These are phyloP conservation scores for Salix suchowensis DNA, from an alignment of 345 rosid species.

Conservation along the genomic window DNA sequence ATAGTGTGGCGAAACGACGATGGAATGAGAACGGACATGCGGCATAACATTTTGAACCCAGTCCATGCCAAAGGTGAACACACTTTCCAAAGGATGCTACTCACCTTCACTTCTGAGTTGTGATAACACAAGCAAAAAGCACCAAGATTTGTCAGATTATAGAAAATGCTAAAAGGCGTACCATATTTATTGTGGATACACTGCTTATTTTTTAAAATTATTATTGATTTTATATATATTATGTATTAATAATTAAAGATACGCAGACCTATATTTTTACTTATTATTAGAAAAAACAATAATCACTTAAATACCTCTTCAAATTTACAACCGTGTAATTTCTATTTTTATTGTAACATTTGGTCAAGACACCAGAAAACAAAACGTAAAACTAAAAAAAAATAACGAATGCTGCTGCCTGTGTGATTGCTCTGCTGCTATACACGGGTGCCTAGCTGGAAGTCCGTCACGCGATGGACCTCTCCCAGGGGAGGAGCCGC, in stretches of 20 bases:
- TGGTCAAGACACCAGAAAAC: too few species aligned
- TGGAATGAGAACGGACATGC: not conserved
- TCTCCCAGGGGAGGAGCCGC: conserved; percentile 81
- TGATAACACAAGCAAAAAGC: not conserved
- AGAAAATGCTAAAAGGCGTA: too few species aligned
- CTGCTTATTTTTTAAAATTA: too few species aligned
- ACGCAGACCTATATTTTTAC: too few species aligned
- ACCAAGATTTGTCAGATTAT: not conserved
- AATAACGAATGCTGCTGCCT: conserved; percentile 15
- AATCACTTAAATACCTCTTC: conserved; percentile 21
- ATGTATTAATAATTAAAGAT: too few species aligned
- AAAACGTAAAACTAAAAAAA: conserved; percentile 17
- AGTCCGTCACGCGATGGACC: conserved; percentile 25
- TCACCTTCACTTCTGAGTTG: not conserved
- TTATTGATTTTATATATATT: too few species aligned
- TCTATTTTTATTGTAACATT: not conserved
- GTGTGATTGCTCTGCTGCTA: conserved; percentile 18
- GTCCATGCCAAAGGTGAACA: too few species aligned
- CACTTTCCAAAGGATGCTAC: not conserved
- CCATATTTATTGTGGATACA: too few species aligned
- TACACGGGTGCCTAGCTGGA: conserved; percentile 14
- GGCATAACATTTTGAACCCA: not conserved
- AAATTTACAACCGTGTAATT: conserved; percentile 35
- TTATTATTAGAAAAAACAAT: not conserved
- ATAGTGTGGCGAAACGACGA: not conserved